Percentiles rank a stretch among this genome's conserved stretches.
These are phyloP conservation scores for Chytriomyces sp. DNA, from an alignment of 192 early-diverging fungal genomes.

Conservation along the genomic window DNA sequence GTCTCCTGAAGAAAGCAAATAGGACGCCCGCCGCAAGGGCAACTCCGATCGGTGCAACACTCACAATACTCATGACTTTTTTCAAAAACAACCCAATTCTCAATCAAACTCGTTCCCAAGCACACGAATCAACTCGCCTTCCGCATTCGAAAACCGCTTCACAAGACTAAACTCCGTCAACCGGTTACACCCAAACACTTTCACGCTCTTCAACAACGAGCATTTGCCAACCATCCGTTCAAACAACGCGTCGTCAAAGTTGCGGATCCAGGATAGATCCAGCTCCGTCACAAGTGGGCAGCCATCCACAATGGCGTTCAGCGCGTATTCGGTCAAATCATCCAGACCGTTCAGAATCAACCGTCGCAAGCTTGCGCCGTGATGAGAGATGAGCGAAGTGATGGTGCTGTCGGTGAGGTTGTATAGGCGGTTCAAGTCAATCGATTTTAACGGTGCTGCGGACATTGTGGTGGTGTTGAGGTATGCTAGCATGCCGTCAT, in stretches of 20 bases:
- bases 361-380: conserved; percentile 57
- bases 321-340: conserved; percentile 59
- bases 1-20: background rate
- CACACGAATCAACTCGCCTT: conserved; percentile 39
- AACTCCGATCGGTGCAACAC: background rate
- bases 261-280: conserved; percentile 79
- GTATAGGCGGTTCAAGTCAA: conserved; percentile 65
- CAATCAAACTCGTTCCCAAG: conserved; percentile 55
- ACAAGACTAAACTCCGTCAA: conserved; percentile 52
- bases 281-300: conserved; percentile 55
- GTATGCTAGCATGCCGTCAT: conserved; percentile 57
- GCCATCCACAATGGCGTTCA: conserved; percentile 53
- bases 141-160: conserved; percentile 33
- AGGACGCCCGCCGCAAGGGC: background rate
- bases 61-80: background rate
- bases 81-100: background rate
- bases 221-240: conserved; percentile 58
- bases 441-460: conserved; percentile 43
- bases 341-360: conserved; percentile 77
- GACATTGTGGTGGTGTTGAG: conserved; percentile 47
- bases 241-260: conserved; percentile 73
- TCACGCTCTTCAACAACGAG: conserved; percentile 55
- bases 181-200: conserved; percentile 77
- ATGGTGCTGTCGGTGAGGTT: conserved; percentile 68
- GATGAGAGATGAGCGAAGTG: conserved; percentile 61